Percentiles rank a stretch among this genome's conserved stretches.
Evolutionary conservation across 2,329 filamentous ascomycete species (phyloP).

Genomic region (Penicillium sp.): DNA sequence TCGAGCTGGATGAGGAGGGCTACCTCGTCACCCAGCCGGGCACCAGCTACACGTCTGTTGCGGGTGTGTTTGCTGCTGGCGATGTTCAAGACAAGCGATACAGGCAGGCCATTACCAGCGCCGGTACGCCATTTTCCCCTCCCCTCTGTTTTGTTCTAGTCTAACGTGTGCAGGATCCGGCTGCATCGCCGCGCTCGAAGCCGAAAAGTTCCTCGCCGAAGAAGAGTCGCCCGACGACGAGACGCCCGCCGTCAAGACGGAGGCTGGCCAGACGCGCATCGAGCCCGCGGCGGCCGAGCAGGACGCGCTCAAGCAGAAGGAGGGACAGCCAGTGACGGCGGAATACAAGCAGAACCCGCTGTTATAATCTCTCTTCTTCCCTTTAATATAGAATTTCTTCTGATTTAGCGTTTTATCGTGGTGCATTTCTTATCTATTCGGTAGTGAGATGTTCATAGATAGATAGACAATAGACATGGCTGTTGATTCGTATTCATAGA

Average conservation of each 20-base stretch:
- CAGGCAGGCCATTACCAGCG: constrained; percentile 94
- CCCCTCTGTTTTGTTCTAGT: background rate
- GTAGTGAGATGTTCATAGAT: background rate
- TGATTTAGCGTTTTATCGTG: background rate
- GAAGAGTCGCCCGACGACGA: constrained; percentile 53
- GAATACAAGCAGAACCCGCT: constrained; percentile 64
- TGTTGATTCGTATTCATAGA: too few species aligned
- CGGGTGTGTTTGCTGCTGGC: constrained; percentile 92
- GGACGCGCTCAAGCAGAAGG: background rate
- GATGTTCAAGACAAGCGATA: constrained; percentile 99
- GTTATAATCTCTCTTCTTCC: constrained; percentile 41
- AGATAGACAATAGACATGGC: constrained; percentile 4
- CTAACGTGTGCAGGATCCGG: constrained; percentile 61
- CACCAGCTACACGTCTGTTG: constrained; percentile 78
- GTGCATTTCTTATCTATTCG: background rate
- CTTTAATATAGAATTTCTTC: background rate
- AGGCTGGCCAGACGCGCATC: constrained; percentile 45
- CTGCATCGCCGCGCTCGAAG: constrained; percentile 92
- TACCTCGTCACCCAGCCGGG: constrained; percentile 89
- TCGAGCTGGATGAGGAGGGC: constrained; percentile 83
- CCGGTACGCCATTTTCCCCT: constrained; percentile 59
- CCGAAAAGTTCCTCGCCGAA: constrained; percentile 87
- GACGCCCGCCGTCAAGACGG: constrained; percentile 37
- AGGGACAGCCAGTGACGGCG: constrained; percentile 33
- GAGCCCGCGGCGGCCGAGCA: constrained; percentile 18